Percentiles rank a stretch among this genome's conserved stretches.
Evolutionary conservation across 1,284 basidiomycete species (phyloP).

Genomic region (Ceratobasidium theobromae): DNA sequence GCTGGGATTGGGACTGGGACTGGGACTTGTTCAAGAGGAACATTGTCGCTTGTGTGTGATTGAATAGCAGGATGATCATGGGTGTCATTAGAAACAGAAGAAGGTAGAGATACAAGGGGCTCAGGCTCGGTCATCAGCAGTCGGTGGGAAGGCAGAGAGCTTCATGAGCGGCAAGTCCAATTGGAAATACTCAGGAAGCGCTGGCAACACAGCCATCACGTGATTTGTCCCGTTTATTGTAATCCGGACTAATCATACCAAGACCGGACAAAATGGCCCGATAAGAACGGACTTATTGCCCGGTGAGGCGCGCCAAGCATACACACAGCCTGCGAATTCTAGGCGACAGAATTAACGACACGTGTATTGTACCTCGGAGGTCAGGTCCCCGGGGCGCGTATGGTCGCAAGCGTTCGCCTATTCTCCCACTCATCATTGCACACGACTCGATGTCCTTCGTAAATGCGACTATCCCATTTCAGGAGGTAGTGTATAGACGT

Average conservation of each 20-base stretch:
- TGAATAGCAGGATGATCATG: neutral
- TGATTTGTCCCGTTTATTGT: neutral
- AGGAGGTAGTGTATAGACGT: neutral
- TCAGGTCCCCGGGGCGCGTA: constrained; percentile 21
- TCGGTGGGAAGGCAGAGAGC: constrained; percentile 1
- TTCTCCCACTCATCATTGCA: neutral
- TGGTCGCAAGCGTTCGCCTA: constrained; percentile 10
- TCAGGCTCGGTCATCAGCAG: constrained; percentile 23
- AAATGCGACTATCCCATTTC: neutral
- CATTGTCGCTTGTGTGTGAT: neutral
- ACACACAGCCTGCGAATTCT: neutral
- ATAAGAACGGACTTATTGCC: neutral
- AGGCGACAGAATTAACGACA: neutral
- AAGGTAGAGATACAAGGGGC: neutral
- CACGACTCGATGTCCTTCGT: neutral
- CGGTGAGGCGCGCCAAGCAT: neutral
- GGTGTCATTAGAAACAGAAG: constrained; percentile 7
- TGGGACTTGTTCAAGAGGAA: too few relatives aligned
- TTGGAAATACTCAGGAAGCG: constrained; percentile 1
- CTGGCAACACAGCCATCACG: neutral
- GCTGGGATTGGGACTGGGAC: too few relatives aligned
- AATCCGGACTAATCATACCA: too few relatives aligned
- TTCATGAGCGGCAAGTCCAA: neutral
- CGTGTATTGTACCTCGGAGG: neutral
- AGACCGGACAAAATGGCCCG: neutral